Percentiles rank a stretch among this genome's conserved stretches.
phyloP scores from a whole-genome alignment of 2,329 filamentous ascomycete species.

The Xylariaceae sp. region DNA sequence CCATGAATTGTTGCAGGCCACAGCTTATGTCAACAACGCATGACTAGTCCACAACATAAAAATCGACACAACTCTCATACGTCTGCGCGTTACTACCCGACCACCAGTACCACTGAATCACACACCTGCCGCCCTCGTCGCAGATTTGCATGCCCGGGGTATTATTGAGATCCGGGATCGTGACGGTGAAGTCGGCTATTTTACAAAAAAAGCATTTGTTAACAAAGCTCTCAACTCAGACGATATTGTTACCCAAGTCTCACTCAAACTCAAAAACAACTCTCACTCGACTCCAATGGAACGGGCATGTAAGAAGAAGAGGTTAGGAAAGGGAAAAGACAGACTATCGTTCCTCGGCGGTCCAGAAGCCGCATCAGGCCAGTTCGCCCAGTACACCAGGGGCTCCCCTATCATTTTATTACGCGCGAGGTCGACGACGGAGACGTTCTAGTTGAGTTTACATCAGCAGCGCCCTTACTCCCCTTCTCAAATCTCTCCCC shows the following conservation, averaged over 20 bases:
- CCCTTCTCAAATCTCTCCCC: neutral
- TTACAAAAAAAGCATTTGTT: neutral
- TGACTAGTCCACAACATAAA: no score
- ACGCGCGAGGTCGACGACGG: conserved; percentile 40
- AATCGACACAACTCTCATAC: conserved; percentile 59
- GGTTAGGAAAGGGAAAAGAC: conserved; percentile 30
- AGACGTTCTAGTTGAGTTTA: conserved; percentile 39
- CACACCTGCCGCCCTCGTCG: conserved; percentile 40
- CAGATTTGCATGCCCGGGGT: conserved; percentile 40
- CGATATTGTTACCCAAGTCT: no score
- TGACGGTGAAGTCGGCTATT: conserved; percentile 42
- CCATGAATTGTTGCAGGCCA: no score
- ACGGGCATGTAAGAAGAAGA: no score
- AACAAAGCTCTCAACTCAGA: neutral
- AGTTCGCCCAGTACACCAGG: conserved; percentile 39
- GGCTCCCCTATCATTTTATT: conserved; percentile 44
- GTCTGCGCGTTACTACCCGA: conserved; percentile 51
- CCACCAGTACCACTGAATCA: conserved; percentile 58
- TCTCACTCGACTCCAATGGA: no score
- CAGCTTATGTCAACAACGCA: no score
- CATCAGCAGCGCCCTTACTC: conserved; percentile 12
- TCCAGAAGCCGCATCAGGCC: conserved; percentile 20
- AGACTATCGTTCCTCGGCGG: conserved; percentile 32
- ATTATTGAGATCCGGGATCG: conserved; percentile 46
- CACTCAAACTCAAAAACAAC: no score